Evolutionary conservation across 768 basidiomycete genomes (phyloP).

Genomic region (Russula abietina): DNA sequence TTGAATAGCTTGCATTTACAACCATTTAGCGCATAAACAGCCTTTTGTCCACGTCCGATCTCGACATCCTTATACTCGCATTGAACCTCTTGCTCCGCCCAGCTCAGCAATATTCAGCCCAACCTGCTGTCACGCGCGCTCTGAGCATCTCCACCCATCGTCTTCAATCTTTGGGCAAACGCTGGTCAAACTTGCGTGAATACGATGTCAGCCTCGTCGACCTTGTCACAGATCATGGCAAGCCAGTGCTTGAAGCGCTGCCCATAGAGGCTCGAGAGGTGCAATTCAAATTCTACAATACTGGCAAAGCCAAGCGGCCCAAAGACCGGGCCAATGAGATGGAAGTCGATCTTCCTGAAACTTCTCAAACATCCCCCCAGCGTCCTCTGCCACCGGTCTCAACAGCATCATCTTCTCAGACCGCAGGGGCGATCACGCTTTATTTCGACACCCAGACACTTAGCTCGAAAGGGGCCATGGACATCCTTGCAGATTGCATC

Average conservation of each 20-base stretch:
- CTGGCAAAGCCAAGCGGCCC: slow-evolving; percentile 35
- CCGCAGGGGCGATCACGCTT: slow-evolving; percentile 49
- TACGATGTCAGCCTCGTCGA: slow-evolving; percentile 71
- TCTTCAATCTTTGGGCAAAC: slow-evolving; percentile 74
- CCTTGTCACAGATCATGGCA: slow-evolving; percentile 53
- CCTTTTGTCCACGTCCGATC: slow-evolving; percentile 80
- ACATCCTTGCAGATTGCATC: slow-evolving; percentile 67
- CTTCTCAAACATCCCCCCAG: slow-evolving; percentile 39
- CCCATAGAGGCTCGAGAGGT: slow-evolving; percentile 74
- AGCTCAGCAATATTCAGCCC: slow-evolving; percentile 89
- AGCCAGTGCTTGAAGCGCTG: slow-evolving; percentile 50
- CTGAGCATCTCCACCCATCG: slow-evolving; percentile 78
- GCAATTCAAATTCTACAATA: slow-evolving; percentile 74
- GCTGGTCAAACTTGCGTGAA: slow-evolving; percentile 80
- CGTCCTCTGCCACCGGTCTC: slow-evolving; percentile 30
- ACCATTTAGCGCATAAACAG: slow-evolving; percentile 73
- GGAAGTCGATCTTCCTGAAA: slow-evolving; percentile 46
- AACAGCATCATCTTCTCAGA: slow-evolving; percentile 31
- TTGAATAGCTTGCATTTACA: background rate
- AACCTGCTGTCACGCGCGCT: slow-evolving; percentile 75
- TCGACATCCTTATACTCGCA: slow-evolving; percentile 79
- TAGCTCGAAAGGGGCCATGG: slow-evolving; percentile 59
- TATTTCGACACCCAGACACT: slow-evolving; percentile 59
- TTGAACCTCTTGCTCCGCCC: slow-evolving; percentile 86
- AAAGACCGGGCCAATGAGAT: slow-evolving; percentile 37